A percentile compares a stretch with the other conserved stretches of the same genome.
These are phyloP conservation scores for Tuber calosporum DNA, from an alignment of 495 filamentous ascomycete genomes.

Conservation along the genomic window DNA sequence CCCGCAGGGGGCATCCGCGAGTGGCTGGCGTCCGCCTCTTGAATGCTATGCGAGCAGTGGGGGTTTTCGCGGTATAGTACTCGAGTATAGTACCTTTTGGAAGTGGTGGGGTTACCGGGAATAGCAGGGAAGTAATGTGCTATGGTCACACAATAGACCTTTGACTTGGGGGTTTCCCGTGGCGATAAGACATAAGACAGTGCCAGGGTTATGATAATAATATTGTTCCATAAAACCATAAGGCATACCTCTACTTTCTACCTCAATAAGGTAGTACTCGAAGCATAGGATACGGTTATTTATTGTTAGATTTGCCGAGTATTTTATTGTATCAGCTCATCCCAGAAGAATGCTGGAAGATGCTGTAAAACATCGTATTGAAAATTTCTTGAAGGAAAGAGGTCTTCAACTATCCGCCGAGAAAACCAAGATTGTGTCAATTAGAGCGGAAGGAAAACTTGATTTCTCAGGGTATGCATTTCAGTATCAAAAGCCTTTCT, in stretches of 20 bases:
- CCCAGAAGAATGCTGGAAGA: too few species aligned
- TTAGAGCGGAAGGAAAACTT: too few species aligned
- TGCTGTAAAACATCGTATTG: too few species aligned
- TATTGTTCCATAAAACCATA: background rate
- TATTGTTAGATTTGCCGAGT: too few species aligned
- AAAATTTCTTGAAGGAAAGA: too few species aligned
- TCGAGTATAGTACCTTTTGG: background rate
- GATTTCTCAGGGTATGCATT: too few species aligned
- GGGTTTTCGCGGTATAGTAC: background rate
- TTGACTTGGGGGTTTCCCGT: background rate
- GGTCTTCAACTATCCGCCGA: too few species aligned
- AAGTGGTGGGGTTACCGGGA: background rate
- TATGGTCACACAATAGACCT: background rate
- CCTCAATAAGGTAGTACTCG: background rate
- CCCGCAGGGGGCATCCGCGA: background rate
- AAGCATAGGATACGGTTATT: background rate
- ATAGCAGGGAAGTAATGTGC: background rate
- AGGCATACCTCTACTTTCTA: background rate
- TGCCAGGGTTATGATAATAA: background rate
- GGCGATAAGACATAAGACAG: background rate
- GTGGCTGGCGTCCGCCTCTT: background rate
- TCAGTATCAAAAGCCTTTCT: too few species aligned
- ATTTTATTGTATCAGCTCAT: too few species aligned
- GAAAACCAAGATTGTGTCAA: too few species aligned
- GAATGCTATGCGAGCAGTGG: background rate